Evolutionary conservation across 768 basidiomycete species (phyloP).

Genomic region (Lactarius deliciosus): DNA sequence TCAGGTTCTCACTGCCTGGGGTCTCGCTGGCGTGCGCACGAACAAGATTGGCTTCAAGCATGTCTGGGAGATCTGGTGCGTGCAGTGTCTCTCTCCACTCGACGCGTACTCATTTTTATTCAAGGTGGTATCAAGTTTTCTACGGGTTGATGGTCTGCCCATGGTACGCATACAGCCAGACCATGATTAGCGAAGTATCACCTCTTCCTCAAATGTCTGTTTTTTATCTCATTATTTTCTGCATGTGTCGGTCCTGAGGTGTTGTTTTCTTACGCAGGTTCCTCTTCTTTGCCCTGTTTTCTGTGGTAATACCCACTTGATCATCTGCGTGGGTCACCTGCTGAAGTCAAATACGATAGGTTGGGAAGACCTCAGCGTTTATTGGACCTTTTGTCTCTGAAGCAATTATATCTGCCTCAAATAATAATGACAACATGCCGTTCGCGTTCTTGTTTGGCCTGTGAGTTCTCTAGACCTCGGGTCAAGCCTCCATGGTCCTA

Average conservation of each 20-base stretch:
- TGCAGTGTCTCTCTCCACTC: neutral
- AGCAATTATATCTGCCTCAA: slow-evolving; percentile 67
- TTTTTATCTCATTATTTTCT: neutral
- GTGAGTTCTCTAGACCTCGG: slow-evolving; percentile 39
- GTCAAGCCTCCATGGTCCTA: slow-evolving; percentile 1
- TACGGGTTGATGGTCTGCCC: slow-evolving; percentile 75
- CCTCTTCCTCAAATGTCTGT: slow-evolving; percentile 67
- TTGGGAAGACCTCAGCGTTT: slow-evolving; percentile 75
- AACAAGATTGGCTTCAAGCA: slow-evolving; percentile 78
- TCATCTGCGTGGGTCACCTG: neutral
- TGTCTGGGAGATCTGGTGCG: slow-evolving; percentile 75
- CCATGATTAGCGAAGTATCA: slow-evolving; percentile 80
- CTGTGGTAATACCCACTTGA: slow-evolving; percentile 46
- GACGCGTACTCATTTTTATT: neutral
- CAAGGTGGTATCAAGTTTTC: slow-evolving; percentile 66
- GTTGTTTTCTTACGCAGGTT: slow-evolving; percentile 43
- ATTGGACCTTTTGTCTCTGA: slow-evolving; percentile 75
- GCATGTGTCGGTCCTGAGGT: slow-evolving; percentile 3
- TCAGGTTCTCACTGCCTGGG: slow-evolving; percentile 68
- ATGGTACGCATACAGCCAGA: slow-evolving; percentile 81
- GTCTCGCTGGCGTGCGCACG: slow-evolving; percentile 74
- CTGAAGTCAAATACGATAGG: slow-evolving; percentile 36
- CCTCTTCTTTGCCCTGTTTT: slow-evolving; percentile 73
- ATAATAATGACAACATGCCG: slow-evolving; percentile 71
- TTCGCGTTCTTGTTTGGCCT: slow-evolving; percentile 72